Base-by-base conservation (phyloP, 148 eudicot genomes). In the Camellia lanceoleosa region DNA sequence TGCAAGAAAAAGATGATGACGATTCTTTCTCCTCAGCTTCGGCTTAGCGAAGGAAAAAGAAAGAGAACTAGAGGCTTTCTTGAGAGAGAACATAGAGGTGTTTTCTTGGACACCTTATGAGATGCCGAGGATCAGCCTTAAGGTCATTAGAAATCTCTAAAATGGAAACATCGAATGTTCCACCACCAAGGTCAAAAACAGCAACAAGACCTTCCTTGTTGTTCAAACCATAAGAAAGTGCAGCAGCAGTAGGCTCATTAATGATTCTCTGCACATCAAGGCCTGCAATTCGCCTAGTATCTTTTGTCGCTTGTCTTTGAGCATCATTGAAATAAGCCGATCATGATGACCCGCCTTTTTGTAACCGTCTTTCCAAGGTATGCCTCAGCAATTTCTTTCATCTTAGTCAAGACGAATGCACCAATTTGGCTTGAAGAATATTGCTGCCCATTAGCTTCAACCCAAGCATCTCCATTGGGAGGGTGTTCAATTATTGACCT, bases 221-320 rank as follows among this genome's bases (percentile, higher is more conserved):
- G 58, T 86, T 86, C 79, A 85, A 23, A 51, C 92, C 92, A 68
- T 90, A 90, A 19, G 92, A 86, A 79, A 90, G 89, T 13, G 92
- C 92, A 73, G 90, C 92, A 62, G 90, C 92, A 47, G 92, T 88
- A 15, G 92, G 92, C 72, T 89, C 92, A 76, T 89, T 89, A 20
- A 89, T 87, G 8, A 89, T 87, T 71, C 89, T 78, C 68, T 83
- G 80, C 55, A 89, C 91, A 72, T 84, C 89, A 11, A 89, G 85
- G 66, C 89, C 90, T 11, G 90, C 87, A 55, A 89, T 89, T 42
- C 81, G 82, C 51, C 92, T 90, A 11, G 92, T 90, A 84, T 90
- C 92, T 79, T 90, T 90, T 13, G 92, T 89, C 11, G 92, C 90
- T 80, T 89, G 89, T 61, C 91, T 84, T 74, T 89, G 91, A 15